Base-by-base conservation (phyloP, 495 filamentous ascomycete genomes). In the Aspergillus kassunensis region DNA sequence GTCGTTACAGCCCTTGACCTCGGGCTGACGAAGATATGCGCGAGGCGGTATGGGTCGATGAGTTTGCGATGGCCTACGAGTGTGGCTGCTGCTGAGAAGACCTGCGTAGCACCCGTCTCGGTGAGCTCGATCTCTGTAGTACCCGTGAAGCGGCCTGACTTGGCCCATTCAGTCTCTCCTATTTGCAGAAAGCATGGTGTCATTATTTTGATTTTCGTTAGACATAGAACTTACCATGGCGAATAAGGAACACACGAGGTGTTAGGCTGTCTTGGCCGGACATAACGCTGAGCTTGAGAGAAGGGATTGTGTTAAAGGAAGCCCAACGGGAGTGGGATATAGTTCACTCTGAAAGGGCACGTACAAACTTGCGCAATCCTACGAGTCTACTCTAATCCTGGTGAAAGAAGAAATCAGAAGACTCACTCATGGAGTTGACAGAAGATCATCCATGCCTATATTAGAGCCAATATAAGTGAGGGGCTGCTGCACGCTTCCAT, bases 161-260 rank as follows among this genome's bases (percentile, higher is more conserved):
- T 77, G 2, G 89, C 88, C 91, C 91, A 96, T 69, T 90, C 87
- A 2, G 91, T 96, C 64, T 96, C 87, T 58, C 84, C 73, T 76
- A 46, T 20, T n/a, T n/a, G n/a, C n/a, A n/a, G n/a, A n/a, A n/a
- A n/a, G 18, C 18, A 12, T 41, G 19, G 3, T 24, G 8, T 23
- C 1, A 23, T 34, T 8, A n/a, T 34, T 34, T 8, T 34, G 6
- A 34, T 7, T 8, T 7, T 8, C 7, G 13, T n/a, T 41, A 41
- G 37, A 10, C 20, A 18, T 41, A 12, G 18, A 24, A 41, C 41
- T 18, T 21, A 46, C 51, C 51, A 19, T 53, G 51, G 13, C 51
- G 51, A 21, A n/a, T 11, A 27, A 53, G 42, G 23, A 53, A 53
- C 9, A 53, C 42, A 2, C 51, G 51, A 2, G 51, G 51, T 4